phyloP scores from a whole-genome alignment of 2,329 filamentous ascomycete species.

The Pseudodiploospora longispora region DNA sequence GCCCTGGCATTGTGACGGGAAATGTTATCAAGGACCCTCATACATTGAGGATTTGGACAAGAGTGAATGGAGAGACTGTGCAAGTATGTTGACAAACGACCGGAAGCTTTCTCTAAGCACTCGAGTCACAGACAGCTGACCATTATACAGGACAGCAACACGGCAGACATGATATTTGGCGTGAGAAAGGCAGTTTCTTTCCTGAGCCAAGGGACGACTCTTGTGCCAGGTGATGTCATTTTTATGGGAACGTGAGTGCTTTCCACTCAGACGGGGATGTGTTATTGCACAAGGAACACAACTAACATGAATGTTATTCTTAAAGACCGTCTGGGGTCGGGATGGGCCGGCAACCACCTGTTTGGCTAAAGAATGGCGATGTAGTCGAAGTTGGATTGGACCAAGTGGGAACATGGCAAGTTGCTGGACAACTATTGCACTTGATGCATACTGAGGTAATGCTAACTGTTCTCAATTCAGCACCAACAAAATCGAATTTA shows the following conservation, averaged over 20 bases:
- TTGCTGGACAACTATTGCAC: background rate
- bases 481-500: constrained; percentile 25
- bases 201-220: constrained; percentile 52
- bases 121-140: constrained; percentile 2
- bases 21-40: constrained; percentile 50
- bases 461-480: constrained; percentile 8
- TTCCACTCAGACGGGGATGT: no score
- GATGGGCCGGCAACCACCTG: constrained; percentile 56
- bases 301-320: background rate
- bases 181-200: constrained; percentile 52
- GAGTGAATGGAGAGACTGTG: constrained; percentile 49
- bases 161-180: constrained; percentile 55
- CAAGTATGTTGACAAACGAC: constrained; percentile 31
- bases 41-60: constrained; percentile 46
- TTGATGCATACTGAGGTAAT: background rate
- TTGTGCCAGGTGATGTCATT: constrained; percentile 56
- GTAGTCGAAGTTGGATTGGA: constrained; percentile 61
- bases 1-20: constrained; percentile 59
- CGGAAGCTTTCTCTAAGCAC: no score
- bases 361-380: constrained; percentile 65
- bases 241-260: constrained; percentile 54
- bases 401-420: constrained; percentile 50
- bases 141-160: constrained; percentile 35
- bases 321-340: constrained; percentile 59
- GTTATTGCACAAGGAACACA: background rate